Evolutionary conservation across 2,329 filamentous ascomycete genomes (phyloP).

Genomic region (Diaporthe longicolla): DNA sequence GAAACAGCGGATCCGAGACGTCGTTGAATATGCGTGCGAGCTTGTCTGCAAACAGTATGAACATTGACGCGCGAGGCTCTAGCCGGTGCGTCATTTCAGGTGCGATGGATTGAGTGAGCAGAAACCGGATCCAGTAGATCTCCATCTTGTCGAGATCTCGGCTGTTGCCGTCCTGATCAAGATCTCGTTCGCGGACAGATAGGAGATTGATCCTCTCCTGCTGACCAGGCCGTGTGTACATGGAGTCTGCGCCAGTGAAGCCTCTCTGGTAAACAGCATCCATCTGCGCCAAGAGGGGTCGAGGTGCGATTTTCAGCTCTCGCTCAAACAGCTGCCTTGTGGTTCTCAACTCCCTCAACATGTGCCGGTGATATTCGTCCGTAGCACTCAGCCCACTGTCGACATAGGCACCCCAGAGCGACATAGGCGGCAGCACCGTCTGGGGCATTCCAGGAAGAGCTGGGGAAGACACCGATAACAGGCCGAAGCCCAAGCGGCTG

Average conservation of each 20-base stretch:
- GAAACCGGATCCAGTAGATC: conserved; percentile 52
- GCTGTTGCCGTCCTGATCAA: background rate
- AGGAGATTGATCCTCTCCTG: background rate
- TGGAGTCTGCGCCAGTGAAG: background rate
- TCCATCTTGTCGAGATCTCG: conserved; percentile 48
- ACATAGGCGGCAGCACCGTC: conserved; percentile 45
- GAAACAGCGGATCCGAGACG: conserved; percentile 47
- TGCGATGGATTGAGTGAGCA: conserved; percentile 49
- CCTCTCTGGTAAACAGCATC: conserved; percentile 37
- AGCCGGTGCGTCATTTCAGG: conserved; percentile 44
- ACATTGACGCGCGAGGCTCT: conserved; percentile 48
- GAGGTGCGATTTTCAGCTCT: conserved; percentile 46
- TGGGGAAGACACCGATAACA: background rate
- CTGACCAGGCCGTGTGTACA: background rate
- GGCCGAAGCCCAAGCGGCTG: background rate
- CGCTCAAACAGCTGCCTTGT: conserved; percentile 47
- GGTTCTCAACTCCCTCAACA: conserved; percentile 48
- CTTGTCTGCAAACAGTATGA: conserved; percentile 51
- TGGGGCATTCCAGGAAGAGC: conserved; percentile 19
- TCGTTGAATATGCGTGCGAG: conserved; percentile 53
- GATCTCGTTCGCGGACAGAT: background rate
- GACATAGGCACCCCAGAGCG: conserved; percentile 46
- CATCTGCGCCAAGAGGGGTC: conserved; percentile 48
- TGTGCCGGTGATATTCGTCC: conserved; percentile 47
- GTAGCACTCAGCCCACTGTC: conserved; percentile 43